Percentiles rank a stretch among this genome's conserved stretches.
These are phyloP conservation scores for Gillenia trifoliata DNA, from an alignment of 306 rosid genomes.

Conservation along the genomic window DNA sequence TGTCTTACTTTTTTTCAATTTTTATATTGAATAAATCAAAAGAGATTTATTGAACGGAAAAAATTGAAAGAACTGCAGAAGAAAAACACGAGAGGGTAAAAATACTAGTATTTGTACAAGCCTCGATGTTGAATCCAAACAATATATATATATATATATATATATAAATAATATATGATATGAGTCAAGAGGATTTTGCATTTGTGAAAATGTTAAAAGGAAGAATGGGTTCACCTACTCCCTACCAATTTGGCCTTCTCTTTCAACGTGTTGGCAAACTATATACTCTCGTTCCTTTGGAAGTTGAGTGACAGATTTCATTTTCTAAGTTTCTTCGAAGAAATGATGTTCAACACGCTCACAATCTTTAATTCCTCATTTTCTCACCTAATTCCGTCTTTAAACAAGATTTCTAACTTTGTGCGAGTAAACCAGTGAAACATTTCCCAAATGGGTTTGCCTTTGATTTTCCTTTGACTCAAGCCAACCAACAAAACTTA, in stretches of 20 bases:
- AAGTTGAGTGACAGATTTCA: too few species aligned
- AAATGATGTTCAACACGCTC: background rate
- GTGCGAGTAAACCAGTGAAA: background rate
- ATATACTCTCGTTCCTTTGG: too few species aligned
- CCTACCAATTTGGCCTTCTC: background rate
- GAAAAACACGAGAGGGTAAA: too few species aligned
- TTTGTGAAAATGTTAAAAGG: background rate
- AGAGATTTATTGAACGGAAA: too few species aligned
- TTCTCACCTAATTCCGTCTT: background rate
- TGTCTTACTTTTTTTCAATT: too few species aligned
- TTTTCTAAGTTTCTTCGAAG: background rate
- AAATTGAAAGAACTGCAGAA: too few species aligned
- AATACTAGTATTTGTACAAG: too few species aligned
- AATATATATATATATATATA: too few species aligned
- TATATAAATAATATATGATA: too few species aligned
- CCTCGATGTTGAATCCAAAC: too few species aligned
- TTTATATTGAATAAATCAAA: too few species aligned
- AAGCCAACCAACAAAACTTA: background rate
- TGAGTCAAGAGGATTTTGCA: background rate
- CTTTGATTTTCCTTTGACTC: background rate
- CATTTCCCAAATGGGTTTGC: background rate
- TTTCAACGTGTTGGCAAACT: conserved; percentile 18
- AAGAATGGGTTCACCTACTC: conserved; percentile 17
- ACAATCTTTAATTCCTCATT: background rate
- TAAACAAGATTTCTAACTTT: background rate